Base-by-base conservation (phyloP, 2,329 filamentous ascomycete genomes). In the Pseudogymnoascus sp. region DNA sequence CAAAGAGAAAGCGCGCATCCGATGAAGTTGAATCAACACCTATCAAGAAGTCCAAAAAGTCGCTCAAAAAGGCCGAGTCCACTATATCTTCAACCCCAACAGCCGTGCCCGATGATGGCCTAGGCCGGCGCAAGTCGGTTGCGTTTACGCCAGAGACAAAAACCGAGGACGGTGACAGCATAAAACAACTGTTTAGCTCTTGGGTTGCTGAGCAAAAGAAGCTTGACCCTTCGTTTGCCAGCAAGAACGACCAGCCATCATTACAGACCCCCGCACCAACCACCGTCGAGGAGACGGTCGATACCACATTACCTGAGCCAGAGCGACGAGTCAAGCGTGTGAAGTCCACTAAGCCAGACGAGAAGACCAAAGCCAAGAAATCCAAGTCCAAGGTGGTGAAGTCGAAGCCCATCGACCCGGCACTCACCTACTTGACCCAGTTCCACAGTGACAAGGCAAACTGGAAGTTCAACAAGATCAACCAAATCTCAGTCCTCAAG, bases 401-500 rank as follows among this genome's bases (percentile, higher is more conserved):
- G 60, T 41, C 58, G 35, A 59, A 59, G 38, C 70, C 74, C 59
- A 75, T 86, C 62, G 80, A 84, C 55, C 82, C 87, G 12, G 87
- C 91, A 63, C 80, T 95, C 13, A 80, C 84, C 61, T 97, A 97
- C 73, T 82, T 97, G 48, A 81, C 81, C 55, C 85, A 87, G 71
- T 96, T 92, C 81, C 81, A 90, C 75, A 82, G 81, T 62, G 82
- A 86, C 64, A 86, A 86, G 63, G 78, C 81, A 8, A 80, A 80
- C 68, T 97, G 93, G 93, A 97, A 96, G 75, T 97, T 97, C 79
- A 96, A 95, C 79, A 97, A 97, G 78, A 92, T 91, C 68, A 86
- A 91, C 71, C 92, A 97, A 75, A 90, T 87, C 61, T 85, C 90
- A 68, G 80, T 97, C 10, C 84, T 97, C 71, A 93, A 94, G 74